Evolutionary conservation across 2,329 filamentous ascomycete species (phyloP).

Genomic region (Aspergillus versicolor): DNA sequence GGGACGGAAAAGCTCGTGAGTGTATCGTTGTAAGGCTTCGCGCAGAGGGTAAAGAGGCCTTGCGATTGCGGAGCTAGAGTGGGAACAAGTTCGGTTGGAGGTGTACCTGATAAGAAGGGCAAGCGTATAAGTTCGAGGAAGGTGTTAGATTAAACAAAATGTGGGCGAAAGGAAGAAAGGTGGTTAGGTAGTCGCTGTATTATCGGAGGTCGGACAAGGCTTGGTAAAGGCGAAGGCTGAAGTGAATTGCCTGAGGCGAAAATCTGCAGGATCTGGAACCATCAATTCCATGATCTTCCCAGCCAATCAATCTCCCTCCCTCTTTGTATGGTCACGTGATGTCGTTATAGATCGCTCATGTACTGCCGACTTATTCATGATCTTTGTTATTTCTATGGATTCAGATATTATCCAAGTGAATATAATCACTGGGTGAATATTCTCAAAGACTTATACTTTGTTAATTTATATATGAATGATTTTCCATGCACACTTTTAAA

Average conservation of each 20-base stretch:
- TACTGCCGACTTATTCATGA: not conserved
- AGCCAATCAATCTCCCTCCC: not conserved
- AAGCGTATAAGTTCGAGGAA: not conserved
- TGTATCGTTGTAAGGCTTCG: not conserved
- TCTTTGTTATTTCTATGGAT: too few species aligned
- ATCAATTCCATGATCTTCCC: not conserved
- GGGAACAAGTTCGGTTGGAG: not conserved
- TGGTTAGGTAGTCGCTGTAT: not conserved
- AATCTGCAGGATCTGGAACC: not conserved
- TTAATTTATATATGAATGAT: not conserved
- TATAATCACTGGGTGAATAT: too few species aligned
- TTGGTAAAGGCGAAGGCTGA: not conserved
- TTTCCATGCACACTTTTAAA: not conserved
- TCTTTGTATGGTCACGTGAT: conserved; percentile 1
- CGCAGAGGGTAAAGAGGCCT: not conserved
- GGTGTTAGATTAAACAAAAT: not conserved
- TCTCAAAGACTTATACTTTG: too few species aligned
- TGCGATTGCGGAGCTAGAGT: not conserved
- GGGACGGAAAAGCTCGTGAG: not conserved
- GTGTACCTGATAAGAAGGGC: not conserved
- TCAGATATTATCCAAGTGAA: too few species aligned
- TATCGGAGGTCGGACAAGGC: not conserved
- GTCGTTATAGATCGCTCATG: not conserved
- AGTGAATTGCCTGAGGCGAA: not conserved
- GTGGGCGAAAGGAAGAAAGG: not conserved